These are phyloP conservation scores for Trichocomaceae sp. DNA, from an alignment of 2,329 filamentous ascomycete species.

Conservation along the genomic window DNA sequence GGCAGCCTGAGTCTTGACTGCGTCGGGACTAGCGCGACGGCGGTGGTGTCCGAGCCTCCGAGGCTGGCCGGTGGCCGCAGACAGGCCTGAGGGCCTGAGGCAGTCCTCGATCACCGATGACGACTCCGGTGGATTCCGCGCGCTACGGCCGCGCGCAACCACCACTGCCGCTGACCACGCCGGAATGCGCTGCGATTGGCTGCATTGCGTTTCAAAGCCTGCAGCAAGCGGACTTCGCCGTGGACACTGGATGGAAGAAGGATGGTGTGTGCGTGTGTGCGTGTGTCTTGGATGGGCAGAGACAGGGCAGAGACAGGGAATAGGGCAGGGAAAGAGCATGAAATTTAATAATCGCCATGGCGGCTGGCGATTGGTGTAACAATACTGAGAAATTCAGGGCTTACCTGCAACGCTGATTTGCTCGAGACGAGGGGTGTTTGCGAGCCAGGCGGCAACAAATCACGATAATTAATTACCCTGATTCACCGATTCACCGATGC, in stretches of 20 bases:
- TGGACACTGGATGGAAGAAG: not conserved
- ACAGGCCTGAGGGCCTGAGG: no score
- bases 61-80: no score
- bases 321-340: not conserved
- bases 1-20: not conserved
- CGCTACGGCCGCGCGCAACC: constrained; percentile 2
- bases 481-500: not conserved
- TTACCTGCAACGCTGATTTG: constrained; percentile 23
- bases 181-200: constrained; percentile 4
- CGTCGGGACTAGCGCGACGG: not conserved
- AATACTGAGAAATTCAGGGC: constrained; percentile 11
- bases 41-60: not conserved
- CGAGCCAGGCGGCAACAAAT: constrained; percentile 9
- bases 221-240: not conserved
- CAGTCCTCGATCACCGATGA: not conserved
- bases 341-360: not conserved
- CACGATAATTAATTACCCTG: no score
- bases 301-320: not conserved
- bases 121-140: constrained; percentile 4
- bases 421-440: constrained; percentile 5
- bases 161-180: not conserved
- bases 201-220: constrained; percentile 3
- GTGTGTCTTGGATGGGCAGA: no score
- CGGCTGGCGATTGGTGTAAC: not conserved
- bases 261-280: not conserved